A percentile compares a stretch with the other conserved stretches of the same genome.
phyloP scores from a whole-genome alignment of 2,329 filamentous ascomycete genomes.

The Sarocladiaceae sp. region DNA sequence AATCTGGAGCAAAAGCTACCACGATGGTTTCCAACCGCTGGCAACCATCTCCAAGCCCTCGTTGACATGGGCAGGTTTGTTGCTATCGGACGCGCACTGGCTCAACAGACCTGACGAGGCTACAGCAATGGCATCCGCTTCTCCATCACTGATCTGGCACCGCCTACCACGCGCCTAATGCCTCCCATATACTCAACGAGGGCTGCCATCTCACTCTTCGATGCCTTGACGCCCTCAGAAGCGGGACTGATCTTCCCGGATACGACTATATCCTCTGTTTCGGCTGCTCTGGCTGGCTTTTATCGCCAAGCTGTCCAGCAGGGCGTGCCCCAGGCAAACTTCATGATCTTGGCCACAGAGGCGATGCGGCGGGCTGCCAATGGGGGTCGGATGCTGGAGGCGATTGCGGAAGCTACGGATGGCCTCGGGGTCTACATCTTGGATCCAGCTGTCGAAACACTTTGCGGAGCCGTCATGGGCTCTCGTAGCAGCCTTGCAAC shows the following conservation, averaged over 20 bases:
- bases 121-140: constrained; percentile 85
- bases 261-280: constrained; percentile 58
- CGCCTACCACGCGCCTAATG: constrained; percentile 64
- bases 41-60: constrained; percentile 47
- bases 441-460: constrained; percentile 72
- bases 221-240: constrained; percentile 57
- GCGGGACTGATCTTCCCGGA: constrained; percentile 37
- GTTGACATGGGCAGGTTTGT: constrained; percentile 55
- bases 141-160: constrained; percentile 76
- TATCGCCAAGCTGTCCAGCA: constrained; percentile 63
- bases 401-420: constrained; percentile 53
- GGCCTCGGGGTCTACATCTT: constrained; percentile 68
- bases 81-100: background rate
- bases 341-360: constrained; percentile 79
- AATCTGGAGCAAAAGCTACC: constrained; percentile 43
- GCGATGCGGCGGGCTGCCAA: constrained; percentile 80
- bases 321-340: constrained; percentile 56
- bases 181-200: constrained; percentile 73
- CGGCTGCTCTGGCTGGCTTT: constrained; percentile 63
- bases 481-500: constrained; percentile 66
- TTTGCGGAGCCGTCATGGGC: constrained; percentile 71
- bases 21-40: constrained; percentile 38
- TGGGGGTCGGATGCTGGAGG: constrained; percentile 56
- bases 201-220: constrained; percentile 78
- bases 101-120: constrained; percentile 9